Percentiles rank a stretch among this genome's conserved stretches.
Conservation (phyloP, 2,329 filamentous ascomycete genomes). For the Trichophyton verrucosum region DNA sequence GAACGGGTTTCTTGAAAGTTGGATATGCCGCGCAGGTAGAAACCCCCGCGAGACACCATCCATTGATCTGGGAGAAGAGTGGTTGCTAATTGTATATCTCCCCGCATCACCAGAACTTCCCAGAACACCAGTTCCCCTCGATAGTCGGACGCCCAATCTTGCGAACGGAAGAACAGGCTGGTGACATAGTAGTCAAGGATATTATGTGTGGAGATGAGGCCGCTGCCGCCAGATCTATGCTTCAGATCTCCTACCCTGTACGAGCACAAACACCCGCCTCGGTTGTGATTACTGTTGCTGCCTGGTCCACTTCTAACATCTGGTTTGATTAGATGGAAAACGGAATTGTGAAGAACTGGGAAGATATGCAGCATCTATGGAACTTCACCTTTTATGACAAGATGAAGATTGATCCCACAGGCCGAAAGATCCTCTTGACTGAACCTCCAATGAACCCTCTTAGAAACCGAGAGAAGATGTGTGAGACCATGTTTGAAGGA, state of each 20-base stretch:
- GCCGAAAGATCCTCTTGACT: conserved; percentile 92
- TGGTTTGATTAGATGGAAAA: conserved; percentile 69
- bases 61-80: neutral
- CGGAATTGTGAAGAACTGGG: conserved; percentile 98
- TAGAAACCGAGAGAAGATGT: conserved; percentile 95
- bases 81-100: conserved; percentile 5
- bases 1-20: conserved; percentile 98
- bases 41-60: neutral
- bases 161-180: conserved; percentile 80
- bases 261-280: conserved; percentile 17
- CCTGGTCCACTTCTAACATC: neutral
- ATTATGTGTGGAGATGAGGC: conserved; percentile 99
- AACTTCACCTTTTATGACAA: conserved; percentile 98
- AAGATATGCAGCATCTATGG: conserved; percentile 99
- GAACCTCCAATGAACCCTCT: conserved; percentile 97
- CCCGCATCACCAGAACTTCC: conserved; percentile 64
- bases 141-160: conserved; percentile 97
- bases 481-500: conserved; percentile 96
- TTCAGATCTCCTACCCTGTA: conserved; percentile 93
- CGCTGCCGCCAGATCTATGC: conserved; percentile 86
- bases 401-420: conserved; percentile 79
- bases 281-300: neutral
- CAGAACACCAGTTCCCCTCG: conserved; percentile 94
- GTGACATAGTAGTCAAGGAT: conserved; percentile 71
- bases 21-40: conserved; percentile 81